Conservation (phyloP, 2,329 filamentous ascomycete species). For the Thielaviopsis populi region DNA sequence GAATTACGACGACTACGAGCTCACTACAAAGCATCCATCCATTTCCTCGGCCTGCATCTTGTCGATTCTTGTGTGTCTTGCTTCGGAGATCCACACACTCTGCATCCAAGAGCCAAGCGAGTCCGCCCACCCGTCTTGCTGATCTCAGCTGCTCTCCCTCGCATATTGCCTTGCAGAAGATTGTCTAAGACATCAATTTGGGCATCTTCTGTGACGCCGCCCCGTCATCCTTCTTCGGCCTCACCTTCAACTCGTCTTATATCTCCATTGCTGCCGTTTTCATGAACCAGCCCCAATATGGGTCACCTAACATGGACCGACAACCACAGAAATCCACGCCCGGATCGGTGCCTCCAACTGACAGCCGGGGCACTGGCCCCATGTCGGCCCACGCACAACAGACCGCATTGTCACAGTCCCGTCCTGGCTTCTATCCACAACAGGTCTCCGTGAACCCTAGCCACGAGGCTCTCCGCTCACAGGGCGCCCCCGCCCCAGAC, state of each 20-base stretch:
- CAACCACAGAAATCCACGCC: constrained; percentile 12
- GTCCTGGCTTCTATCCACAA: constrained; percentile 10
- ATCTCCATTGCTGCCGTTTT: constrained; percentile 1
- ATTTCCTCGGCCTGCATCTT: not conserved
- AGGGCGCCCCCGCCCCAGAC: not conserved
- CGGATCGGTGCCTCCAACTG: constrained; percentile 9
- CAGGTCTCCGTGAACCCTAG: constrained; percentile 14
- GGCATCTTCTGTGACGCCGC: not conserved
- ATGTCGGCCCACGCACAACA: not conserved
- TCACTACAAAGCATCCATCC: not conserved
- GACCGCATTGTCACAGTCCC: constrained; percentile 11
- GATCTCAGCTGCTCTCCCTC: constrained; percentile 1
- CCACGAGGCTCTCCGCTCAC: constrained; percentile 2
- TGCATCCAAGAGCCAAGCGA: not conserved
- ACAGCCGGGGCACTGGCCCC: not conserved
- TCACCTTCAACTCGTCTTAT: not conserved
- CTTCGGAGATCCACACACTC: not conserved
- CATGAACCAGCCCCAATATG: constrained; percentile 16
- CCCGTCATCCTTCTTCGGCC: not conserved
- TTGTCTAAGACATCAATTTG: constrained; percentile 9
- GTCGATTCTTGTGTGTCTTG: not conserved
- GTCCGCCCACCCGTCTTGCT: not conserved
- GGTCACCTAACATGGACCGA: constrained; percentile 13
- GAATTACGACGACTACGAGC: not conserved
- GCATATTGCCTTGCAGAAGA: constrained; percentile 1